Evolutionary conservation across 306 rosid species (phyloP), one percentile per base, ranked within the genome.

Genomic region (Leucaena leucocephala): DNA sequence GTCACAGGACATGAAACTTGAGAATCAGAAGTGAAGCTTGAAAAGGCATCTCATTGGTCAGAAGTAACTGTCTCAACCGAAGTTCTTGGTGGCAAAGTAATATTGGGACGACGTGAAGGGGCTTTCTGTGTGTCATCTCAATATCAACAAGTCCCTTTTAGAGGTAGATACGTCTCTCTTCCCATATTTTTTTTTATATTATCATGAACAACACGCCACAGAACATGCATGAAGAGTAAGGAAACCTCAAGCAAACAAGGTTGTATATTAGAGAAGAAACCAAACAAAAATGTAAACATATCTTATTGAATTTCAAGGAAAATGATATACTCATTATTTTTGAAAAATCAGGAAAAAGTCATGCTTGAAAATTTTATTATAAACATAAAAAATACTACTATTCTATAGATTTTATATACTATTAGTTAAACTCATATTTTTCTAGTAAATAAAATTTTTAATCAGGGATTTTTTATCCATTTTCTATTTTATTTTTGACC

Each of bases 21-120:
- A 67, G 46, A n/a, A 67, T 35, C 72, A 45, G 34, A 43, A 38
- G 27, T 78, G 59, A 78, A 43, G 59, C 34, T 16, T 36, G 48
- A 70, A 19, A 42, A 43, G 52, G 1, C 52, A 16, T 15, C 61
- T 40, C 40, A 71, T 19, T 40, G 82, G 52, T 59, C 22, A 16
- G 43, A 66, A 55, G 86, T 61, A 83, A 21, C 48, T 39, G 45
- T 83, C 77, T 83, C 83, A 83, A 74, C 77, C 68, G 67, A 55
- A 38, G 81, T 36, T 68, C 83, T 83, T 74, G 58, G 66, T 78
- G 62, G 13, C 40, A 12, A 83, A 66, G 80, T 74, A 17, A 27
- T 27, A 27, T 3, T 8, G 8, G 48, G 5, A 58, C 21, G 27
- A 68, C 43, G 13, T 55, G 39, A 48, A 13, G 38, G 10, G 46